A percentile compares a stretch with the other conserved stretches of the same genome.
These are phyloP conservation scores for Gamsiella multidivaricata DNA, from an alignment of 192 early-diverging fungal species.

Conservation along the genomic window DNA sequence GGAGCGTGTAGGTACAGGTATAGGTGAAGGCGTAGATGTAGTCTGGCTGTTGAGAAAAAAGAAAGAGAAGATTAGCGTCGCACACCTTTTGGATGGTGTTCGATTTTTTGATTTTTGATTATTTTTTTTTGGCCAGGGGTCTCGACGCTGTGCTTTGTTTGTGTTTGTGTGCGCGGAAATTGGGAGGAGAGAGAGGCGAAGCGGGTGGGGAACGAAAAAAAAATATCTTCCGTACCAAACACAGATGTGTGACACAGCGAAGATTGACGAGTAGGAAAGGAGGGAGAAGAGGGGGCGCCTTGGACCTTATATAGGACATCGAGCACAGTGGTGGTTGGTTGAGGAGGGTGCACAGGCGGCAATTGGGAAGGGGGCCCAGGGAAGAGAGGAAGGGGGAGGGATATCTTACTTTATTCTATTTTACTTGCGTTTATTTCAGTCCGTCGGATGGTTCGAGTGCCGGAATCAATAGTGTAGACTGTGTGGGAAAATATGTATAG, in stretches of 20 bases:
- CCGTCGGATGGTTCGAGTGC: not conserved
- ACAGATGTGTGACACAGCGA: not conserved
- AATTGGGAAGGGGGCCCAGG: not conserved
- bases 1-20: no score
- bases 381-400: not conserved
- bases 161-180: not conserved
- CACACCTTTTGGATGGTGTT: not conserved
- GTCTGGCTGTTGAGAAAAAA: no score
- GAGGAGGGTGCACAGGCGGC: no score
- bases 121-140: not conserved
- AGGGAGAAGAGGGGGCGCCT: not conserved
- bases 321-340: no score
- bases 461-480: not conserved
- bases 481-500: constrained; percentile 5
- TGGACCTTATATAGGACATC: no score
- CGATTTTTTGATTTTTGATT: not conserved
- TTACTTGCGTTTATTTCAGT: not conserved
- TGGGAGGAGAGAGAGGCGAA: not conserved
- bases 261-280: not conserved
- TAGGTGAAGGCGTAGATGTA: not conserved
- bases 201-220: not conserved
- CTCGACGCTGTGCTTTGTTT: not conserved
- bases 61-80: constrained; percentile 1
- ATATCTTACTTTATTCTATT: no score
- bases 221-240: no score